Conservation (phyloP, 2,329 filamentous ascomycete genomes). For the Elsinoe batatas region DNA sequence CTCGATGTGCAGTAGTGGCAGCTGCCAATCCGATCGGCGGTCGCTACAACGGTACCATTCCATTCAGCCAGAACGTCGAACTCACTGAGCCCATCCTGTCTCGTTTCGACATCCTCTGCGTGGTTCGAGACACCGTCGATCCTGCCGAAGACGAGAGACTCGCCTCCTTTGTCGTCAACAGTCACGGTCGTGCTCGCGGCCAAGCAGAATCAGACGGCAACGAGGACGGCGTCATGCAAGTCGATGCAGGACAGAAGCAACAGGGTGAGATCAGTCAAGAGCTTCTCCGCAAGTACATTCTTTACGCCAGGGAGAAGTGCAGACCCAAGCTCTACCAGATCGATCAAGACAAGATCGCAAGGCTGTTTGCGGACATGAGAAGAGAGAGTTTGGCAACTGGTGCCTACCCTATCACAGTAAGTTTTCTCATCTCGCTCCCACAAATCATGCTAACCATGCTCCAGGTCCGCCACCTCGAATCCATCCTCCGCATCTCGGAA, state of each 20-base stretch:
- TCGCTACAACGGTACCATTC: conserved; percentile 91
- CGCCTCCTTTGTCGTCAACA: conserved; percentile 88
- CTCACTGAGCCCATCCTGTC: conserved; percentile 95
- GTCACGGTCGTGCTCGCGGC: conserved; percentile 77
- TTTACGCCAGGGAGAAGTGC: conserved; percentile 85
- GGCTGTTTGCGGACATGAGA: conserved; percentile 92
- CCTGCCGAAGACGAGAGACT: conserved; percentile 85
- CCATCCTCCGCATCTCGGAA: conserved; percentile 91
- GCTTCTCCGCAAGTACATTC: conserved; percentile 87
- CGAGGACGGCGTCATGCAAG: conserved; percentile 50
- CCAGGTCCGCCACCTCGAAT: conserved; percentile 92
- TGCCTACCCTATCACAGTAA: conserved; percentile 93
- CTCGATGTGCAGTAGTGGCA: conserved; percentile 89
- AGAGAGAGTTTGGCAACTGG: conserved; percentile 86
- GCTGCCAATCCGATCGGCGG: conserved; percentile 95
- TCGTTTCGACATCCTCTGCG: conserved; percentile 94
- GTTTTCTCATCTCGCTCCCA: conserved; percentile 29
- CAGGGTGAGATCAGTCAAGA: conserved; percentile 72
- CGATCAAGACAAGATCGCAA: conserved; percentile 91
- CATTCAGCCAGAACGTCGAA: conserved; percentile 93
- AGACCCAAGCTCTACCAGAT: conserved; percentile 92
- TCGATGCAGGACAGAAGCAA: conserved; percentile 40
- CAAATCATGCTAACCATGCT: neutral
- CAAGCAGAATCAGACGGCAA: conserved; percentile 34
- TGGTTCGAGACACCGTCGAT: conserved; percentile 91